phyloP scores from a whole-genome alignment of 768 basidiomycete species.

The Macrolepiota dolichaula region DNA sequence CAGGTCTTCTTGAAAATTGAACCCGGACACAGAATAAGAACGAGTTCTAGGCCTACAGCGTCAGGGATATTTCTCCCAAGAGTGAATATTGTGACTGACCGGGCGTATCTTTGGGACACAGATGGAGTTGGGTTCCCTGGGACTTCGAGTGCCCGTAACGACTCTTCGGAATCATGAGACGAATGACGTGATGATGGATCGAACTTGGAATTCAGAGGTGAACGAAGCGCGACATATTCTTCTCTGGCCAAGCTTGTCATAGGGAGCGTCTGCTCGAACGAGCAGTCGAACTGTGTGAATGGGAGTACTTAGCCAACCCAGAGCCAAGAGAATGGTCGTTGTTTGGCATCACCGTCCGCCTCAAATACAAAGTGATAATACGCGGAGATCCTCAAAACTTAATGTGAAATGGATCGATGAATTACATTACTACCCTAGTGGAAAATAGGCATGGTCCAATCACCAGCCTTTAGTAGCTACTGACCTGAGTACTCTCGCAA shows the following conservation, averaged over 20 bases:
- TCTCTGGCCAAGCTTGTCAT: conserved; percentile 38
- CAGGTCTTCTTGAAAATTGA: conserved; percentile 76
- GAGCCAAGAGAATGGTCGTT: neutral
- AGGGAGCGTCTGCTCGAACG: conserved; percentile 11
- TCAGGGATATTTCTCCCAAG: neutral
- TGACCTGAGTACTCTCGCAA: conserved; percentile 37
- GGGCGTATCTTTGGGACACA: conserved; percentile 28
- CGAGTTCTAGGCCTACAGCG: conserved; percentile 32
- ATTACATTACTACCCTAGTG: neutral
- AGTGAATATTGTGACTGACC: conserved; percentile 24
- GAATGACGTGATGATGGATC: conserved; percentile 36
- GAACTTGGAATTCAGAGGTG: conserved; percentile 36
- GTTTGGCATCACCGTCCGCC: neutral
- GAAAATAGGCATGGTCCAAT: neutral
- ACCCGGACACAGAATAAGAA: conserved; percentile 70
- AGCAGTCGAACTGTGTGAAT: neutral
- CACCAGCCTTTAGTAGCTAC: neutral
- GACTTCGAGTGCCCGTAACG: conserved; percentile 76
- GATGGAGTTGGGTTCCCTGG: conserved; percentile 51
- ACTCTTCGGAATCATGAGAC: conserved; percentile 64
- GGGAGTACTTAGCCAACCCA: neutral
- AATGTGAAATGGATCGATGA: too few relatives aligned
- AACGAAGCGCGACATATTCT: conserved; percentile 44
- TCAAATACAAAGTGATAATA: neutral
- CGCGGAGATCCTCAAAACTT: too few relatives aligned